Conservation (phyloP, 2,329 filamentous ascomycete species). For the Fusarium sp. region DNA sequence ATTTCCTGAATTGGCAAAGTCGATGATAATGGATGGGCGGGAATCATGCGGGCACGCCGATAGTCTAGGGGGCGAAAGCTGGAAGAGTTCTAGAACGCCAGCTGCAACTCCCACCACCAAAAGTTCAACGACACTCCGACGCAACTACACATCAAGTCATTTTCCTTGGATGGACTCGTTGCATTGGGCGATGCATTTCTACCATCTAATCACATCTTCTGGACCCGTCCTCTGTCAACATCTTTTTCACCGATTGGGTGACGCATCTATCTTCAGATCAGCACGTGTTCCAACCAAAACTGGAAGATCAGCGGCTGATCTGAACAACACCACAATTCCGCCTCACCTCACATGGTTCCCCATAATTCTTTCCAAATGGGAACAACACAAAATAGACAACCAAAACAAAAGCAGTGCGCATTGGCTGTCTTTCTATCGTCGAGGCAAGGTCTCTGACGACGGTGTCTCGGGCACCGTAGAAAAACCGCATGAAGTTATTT, state of each 20-base stretch:
- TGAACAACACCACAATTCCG: slow-evolving; percentile 22
- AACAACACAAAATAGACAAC: slow-evolving; percentile 27
- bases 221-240: slow-evolving; percentile 13
- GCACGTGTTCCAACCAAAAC: slow-evolving; percentile 20
- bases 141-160: slow-evolving; percentile 14
- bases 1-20: slow-evolving; percentile 40
- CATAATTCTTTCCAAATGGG: slow-evolving; percentile 15
- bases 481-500: slow-evolving; percentile 36
- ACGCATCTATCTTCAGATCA: slow-evolving; percentile 26
- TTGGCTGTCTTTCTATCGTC: slow-evolving; percentile 34
- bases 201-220: slow-evolving; percentile 8
- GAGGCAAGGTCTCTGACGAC: slow-evolving; percentile 11
- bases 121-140: slow-evolving; percentile 8
- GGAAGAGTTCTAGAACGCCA: slow-evolving; percentile 37
- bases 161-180: slow-evolving; percentile 12
- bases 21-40: slow-evolving; percentile 36
- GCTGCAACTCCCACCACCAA: slow-evolving; percentile 18
- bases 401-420: slow-evolving; percentile 45
- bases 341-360: neutral
- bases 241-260: slow-evolving; percentile 21
- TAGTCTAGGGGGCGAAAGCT: slow-evolving; percentile 25
- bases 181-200: slow-evolving; percentile 11
- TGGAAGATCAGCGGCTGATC: slow-evolving; percentile 29
- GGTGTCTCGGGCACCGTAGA: slow-evolving; percentile 34
- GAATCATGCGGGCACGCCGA: slow-evolving; percentile 29